Evolutionary conservation across 2,329 filamentous ascomycete genomes (phyloP), one percentile per base, ranked within the genome.

Genomic region (Arthrobotrys musiformis): DNA sequence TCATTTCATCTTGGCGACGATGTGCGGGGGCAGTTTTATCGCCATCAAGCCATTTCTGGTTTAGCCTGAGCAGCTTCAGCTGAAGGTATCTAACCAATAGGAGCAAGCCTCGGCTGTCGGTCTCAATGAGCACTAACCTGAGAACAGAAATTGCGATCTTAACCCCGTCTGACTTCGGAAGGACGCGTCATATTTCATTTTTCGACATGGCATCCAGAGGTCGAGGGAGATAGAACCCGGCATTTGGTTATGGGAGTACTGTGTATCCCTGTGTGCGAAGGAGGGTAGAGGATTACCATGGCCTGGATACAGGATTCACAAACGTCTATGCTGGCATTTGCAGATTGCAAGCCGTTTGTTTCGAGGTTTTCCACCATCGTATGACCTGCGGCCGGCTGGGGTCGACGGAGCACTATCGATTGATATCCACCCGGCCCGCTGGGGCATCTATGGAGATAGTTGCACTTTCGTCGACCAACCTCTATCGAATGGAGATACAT

Each of bases 21-120:
- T 70, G 73, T 70, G 66, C 73, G 66, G 73, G 73, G 73, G 73
- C 60, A 61, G 46, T 67, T n/a, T 70, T 70, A 77, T 77, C 66
- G 40, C 62, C 64, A 77, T 70, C 26, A 26, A 40, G 22, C 22
- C 63, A 35, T 35, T 66, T 66, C 54, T 24, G 54, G 48, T 50
- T 77, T 66, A 52, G 66, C 42, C 33, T 58, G 37, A 17, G 30
- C 30, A 37, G 28, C 22, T 22, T 66, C 46, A 33, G 62, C 28
- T 37, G 40, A 22, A 30, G n/a, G 13, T n/a, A 48, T 19, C 68
- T 22, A 68, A 11, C 72, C 58, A 76, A 70, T 76, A n/a, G 40
- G n/a, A 75, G 44, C 33, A 26, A 24, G 7, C 33, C 11, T 37
- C 19, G 33, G 24, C 37, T 56, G 37, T 35, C 17, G 46, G 30